phyloP scores from a whole-genome alignment of 1,139 yeast species.

The Blastobotrys capitulatus region DNA sequence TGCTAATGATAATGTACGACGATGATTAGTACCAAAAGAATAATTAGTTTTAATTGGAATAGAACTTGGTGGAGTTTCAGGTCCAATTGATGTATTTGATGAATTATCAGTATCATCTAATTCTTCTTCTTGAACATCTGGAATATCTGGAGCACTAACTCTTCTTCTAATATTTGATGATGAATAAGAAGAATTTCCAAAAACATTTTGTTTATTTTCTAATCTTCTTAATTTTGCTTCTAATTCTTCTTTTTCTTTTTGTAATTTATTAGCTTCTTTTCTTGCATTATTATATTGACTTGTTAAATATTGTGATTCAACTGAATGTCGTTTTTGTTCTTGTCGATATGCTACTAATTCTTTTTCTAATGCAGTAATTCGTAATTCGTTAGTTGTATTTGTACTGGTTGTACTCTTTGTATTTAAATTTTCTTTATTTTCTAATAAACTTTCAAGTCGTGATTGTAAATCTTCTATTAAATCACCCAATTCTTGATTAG shows the following conservation, averaged over 20 bases:
- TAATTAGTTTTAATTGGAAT: neutral
- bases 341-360: slow-evolving; percentile 19
- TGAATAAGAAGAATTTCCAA: neutral
- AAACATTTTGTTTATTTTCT: neutral
- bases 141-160: slow-evolving; percentile 4
- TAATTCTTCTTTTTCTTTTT: slow-evolving; percentile 13
- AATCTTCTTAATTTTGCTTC: slow-evolving; percentile 10
- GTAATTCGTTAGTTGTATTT: slow-evolving; percentile 1
- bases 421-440: neutral
- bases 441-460: slow-evolving; percentile 6
- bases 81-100: slow-evolving; percentile 1
- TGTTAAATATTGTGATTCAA: slow-evolving; percentile 24
- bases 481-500: slow-evolving; percentile 15
- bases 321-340: slow-evolving; percentile 20
- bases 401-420: neutral
- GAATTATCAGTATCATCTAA: neutral
- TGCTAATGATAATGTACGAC: slow-evolving; percentile 7
- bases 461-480: slow-evolving; percentile 15
- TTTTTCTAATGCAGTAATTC: slow-evolving; percentile 13
- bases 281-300: slow-evolving; percentile 22
- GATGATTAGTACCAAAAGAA: neutral
- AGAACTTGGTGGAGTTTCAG: slow-evolving; percentile 14
- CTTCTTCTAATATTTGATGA: slow-evolving; percentile 2
- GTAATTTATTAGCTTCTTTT: slow-evolving; percentile 16
- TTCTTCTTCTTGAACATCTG: slow-evolving; percentile 7